Percentiles rank a stretch among this genome's conserved stretches.
Conservation (phyloP, 1,284 basidiomycete species). For the Coniferiporia weirii region DNA sequence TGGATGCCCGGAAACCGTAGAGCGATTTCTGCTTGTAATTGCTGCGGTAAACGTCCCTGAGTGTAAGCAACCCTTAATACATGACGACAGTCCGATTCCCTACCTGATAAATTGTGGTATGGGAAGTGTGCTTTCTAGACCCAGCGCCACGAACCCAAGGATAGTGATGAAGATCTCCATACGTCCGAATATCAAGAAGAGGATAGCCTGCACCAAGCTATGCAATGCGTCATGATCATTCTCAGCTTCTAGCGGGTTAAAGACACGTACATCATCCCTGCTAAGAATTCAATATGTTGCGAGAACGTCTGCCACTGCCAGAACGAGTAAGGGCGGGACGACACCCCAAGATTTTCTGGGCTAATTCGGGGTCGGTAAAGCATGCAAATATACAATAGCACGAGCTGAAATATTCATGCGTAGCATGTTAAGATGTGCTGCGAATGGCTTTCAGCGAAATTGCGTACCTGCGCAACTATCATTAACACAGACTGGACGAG, state of each 20-base stretch:
- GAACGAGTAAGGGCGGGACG: conserved; percentile 68
- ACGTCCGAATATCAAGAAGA: conserved; percentile 70
- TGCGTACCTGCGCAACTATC: conserved; percentile 70
- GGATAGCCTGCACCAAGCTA: conserved; percentile 65
- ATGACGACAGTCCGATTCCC: conserved; percentile 15
- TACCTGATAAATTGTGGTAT: conserved; percentile 76
- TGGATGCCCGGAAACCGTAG: conserved; percentile 80
- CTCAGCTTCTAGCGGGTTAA: conserved; percentile 10
- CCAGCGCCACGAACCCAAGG: conserved; percentile 75
- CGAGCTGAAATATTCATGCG: conserved; percentile 41
- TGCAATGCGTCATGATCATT: conserved; percentile 17
- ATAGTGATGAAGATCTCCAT: conserved; percentile 57
- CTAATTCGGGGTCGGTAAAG: conserved; percentile 55
- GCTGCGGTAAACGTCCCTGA: conserved; percentile 31
- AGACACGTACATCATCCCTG: conserved; percentile 61
- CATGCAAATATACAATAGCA: conserved; percentile 74
- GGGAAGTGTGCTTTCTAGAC: conserved; percentile 78
- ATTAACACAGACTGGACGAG: conserved; percentile 76
- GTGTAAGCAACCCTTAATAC: conserved; percentile 21
- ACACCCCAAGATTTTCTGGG: conserved; percentile 52
- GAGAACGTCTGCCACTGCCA: conserved; percentile 82
- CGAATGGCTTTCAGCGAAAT: background rate
- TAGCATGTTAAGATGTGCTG: background rate
- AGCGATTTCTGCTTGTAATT: conserved; percentile 73
- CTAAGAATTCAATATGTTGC: conserved; percentile 78